These are phyloP conservation scores for Aureobasidium pullulans DNA, from an alignment of 2,329 filamentous ascomycete species.

Conservation along the genomic window DNA sequence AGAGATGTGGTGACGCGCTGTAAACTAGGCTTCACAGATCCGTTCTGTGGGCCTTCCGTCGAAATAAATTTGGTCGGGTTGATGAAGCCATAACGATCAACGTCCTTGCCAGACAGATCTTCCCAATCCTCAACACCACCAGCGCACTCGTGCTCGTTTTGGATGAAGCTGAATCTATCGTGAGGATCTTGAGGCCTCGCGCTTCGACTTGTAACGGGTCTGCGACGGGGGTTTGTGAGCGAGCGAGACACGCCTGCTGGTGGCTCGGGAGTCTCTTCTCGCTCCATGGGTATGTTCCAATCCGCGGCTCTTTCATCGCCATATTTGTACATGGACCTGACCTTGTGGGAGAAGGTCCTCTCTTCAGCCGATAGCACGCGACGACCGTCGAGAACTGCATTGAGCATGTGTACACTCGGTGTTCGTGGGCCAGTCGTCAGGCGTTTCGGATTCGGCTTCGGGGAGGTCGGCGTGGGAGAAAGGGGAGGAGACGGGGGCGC, in stretches of 20 bases:
- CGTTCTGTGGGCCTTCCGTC: conserved; percentile 21
- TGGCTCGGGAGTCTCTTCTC: conserved; percentile 16
- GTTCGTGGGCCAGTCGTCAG: conserved; percentile 25
- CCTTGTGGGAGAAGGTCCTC: conserved; percentile 54
- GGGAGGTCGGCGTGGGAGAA: background rate
- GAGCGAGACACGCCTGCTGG: background rate
- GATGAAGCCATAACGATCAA: conserved; percentile 62
- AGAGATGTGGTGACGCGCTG: conserved; percentile 55
- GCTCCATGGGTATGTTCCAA: conserved; percentile 25
- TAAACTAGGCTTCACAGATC: conserved; percentile 35
- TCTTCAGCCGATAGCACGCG: conserved; percentile 57
- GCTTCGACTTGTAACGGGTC: background rate
- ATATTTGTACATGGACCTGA: conserved; percentile 57
- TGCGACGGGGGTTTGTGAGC: conserved; percentile 13
- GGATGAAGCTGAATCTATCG: conserved; percentile 29
- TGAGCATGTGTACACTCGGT: conserved; percentile 30
- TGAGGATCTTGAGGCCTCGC: background rate
- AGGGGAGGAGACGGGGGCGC: conserved; percentile 2
- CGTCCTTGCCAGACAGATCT: conserved; percentile 50
- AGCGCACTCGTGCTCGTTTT: conserved; percentile 50
- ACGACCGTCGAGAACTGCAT: conserved; percentile 26
- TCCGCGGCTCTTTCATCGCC: conserved; percentile 49
- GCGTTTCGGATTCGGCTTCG: conserved; percentile 13
- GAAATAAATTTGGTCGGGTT: conserved; percentile 34
- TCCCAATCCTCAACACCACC: conserved; percentile 61